Evolutionary conservation across 345 rosid genomes (phyloP).

Genomic region (Anacardium occidentale): DNA sequence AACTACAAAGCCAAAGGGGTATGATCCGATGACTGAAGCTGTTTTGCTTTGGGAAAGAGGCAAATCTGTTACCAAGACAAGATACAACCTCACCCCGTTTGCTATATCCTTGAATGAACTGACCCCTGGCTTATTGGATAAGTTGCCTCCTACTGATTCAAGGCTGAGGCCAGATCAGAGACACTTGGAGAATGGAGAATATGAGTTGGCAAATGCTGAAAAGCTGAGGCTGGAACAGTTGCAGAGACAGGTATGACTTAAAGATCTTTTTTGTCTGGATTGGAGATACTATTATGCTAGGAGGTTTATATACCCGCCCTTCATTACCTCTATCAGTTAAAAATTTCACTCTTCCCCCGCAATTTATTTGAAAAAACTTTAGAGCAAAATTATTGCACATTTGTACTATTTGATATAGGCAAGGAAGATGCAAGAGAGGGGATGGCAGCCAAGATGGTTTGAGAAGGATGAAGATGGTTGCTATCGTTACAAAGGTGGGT

Average conservation of each 20-base stretch:
- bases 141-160: slow-evolving; percentile 94
- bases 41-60: slow-evolving; percentile 92
- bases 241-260: slow-evolving; percentile 82
- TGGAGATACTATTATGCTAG: too few species aligned
- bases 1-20: slow-evolving; percentile 82
- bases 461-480: slow-evolving; percentile 79
- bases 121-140: slow-evolving; percentile 68
- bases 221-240: slow-evolving; percentile 91
- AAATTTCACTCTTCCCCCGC: background rate
- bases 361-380: background rate
- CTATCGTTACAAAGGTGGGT: slow-evolving; percentile 73
- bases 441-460: slow-evolving; percentile 99
- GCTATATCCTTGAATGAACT: slow-evolving; percentile 90
- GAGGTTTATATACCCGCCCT: background rate
- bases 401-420: slow-evolving; percentile 55
- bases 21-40: slow-evolving; percentile 97
- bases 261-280: background rate
- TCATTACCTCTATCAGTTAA: background rate
- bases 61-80: slow-evolving; percentile 68
- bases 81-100: slow-evolving; percentile 90
- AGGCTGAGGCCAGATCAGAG: slow-evolving; percentile 98
- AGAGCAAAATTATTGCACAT: slow-evolving; percentile 3
- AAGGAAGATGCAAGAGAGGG: slow-evolving; percentile 93
- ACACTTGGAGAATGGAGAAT: slow-evolving; percentile 90
- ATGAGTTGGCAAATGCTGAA: slow-evolving; percentile 90